Percentiles rank a stretch among this genome's conserved stretches.
Evolutionary conservation across 2,329 filamentous ascomycete genomes (phyloP).

Genomic region (Colletotrichum cuscutae): DNA sequence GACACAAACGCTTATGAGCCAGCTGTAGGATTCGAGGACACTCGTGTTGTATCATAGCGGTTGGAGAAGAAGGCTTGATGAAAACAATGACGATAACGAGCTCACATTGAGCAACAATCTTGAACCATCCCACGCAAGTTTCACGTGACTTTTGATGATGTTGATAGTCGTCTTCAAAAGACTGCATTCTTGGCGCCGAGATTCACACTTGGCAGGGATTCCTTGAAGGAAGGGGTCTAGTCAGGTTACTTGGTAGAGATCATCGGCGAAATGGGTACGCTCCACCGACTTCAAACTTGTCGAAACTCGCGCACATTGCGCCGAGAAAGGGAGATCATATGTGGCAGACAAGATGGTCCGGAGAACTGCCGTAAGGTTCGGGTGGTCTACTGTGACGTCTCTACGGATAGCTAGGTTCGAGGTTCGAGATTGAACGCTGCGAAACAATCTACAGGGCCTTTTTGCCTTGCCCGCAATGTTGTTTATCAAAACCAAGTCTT

Average conservation of each 20-base stretch:
- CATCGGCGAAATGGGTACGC: conserved; percentile 10
- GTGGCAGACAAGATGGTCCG: neutral
- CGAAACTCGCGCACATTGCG: conserved; percentile 2
- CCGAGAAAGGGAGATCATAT: neutral
- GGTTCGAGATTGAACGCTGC: too few species aligned
- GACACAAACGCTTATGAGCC: conserved; percentile 15
- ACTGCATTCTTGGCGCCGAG: neutral
- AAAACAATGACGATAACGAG: conserved; percentile 29
- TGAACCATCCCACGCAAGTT: too few species aligned
- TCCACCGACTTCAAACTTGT: conserved; percentile 16
- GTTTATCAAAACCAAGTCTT: neutral
- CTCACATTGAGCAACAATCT: conserved; percentile 24
- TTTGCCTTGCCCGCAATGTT: neutral
- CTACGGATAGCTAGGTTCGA: neutral
- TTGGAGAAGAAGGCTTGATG: conserved; percentile 34
- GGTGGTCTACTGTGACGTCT: neutral
- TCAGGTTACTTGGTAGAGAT: conserved; percentile 12
- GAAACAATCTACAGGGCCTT: neutral
- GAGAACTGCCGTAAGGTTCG: neutral
- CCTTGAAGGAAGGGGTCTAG: neutral
- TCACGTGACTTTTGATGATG: neutral
- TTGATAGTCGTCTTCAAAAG: neutral
- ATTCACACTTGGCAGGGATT: conserved; percentile 10
- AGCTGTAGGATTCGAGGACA: conserved; percentile 35
- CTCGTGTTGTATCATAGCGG: conserved; percentile 35